Conservation (phyloP, 306 rosid genomes). For the Casuarina equisetifolia region DNA sequence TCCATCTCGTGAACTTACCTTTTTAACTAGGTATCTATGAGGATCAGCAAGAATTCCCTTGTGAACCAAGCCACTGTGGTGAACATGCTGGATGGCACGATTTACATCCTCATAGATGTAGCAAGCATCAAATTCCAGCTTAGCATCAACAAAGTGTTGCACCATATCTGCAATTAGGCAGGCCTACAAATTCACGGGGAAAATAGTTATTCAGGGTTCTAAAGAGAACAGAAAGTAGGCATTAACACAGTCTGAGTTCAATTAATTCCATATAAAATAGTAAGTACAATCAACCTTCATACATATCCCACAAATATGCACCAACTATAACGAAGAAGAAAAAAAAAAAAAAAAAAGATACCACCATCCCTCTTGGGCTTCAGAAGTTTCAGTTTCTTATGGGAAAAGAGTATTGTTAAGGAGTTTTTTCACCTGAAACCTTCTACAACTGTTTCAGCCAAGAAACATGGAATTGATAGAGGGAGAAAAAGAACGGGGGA, state of each 20-base stretch:
- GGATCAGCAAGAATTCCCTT: conserved; percentile 77
- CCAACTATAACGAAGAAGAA: neutral
- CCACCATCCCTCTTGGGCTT: neutral
- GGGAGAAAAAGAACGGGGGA: neutral
- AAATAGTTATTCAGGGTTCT: conserved; percentile 24
- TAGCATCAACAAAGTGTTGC: conserved; percentile 89
- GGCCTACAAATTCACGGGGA: conserved; percentile 58
- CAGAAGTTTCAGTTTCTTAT: neutral
- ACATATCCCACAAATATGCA: neutral
- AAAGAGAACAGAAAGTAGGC: conserved; percentile 8
- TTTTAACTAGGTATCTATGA: conserved; percentile 68
- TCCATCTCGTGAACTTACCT: conserved; percentile 52
- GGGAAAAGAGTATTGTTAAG: neutral
- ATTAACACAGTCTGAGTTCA: neutral
- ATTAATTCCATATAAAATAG: neutral
- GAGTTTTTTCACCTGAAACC: neutral
- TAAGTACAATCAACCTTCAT: neutral
- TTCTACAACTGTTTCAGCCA: neutral
- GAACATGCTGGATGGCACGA: conserved; percentile 89
- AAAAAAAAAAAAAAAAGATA: neutral
- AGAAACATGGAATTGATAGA: neutral
- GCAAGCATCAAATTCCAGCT: conserved; percentile 86
- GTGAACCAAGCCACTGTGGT: conserved; percentile 85
- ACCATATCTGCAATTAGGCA: conserved; percentile 97
- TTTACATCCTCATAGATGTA: conserved; percentile 88